phyloP scores from a whole-genome alignment of 345 rosid genomes.

The Sapria himalayana region DNA sequence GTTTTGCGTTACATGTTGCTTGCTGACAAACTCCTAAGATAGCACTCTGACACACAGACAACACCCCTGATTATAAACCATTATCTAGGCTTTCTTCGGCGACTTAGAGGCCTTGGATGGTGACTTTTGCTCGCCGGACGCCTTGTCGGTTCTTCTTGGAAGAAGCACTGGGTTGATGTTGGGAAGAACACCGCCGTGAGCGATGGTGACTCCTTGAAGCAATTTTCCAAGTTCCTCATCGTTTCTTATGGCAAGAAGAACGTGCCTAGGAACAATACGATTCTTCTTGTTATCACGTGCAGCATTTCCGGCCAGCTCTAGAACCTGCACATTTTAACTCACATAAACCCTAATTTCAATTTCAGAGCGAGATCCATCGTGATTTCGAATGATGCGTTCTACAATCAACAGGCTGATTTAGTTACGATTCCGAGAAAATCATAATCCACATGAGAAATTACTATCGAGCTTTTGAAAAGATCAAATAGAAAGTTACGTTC shows the following conservation, averaged over 20 bases:
- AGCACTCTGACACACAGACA: too few species aligned
- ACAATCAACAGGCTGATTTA: too few species aligned
- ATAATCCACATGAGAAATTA: too few species aligned
- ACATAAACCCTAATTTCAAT: too few species aligned
- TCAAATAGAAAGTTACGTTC: too few species aligned
- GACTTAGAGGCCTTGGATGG: conserved; percentile 51
- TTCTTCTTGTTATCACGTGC: conserved; percentile 62
- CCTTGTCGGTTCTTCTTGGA: conserved; percentile 35
- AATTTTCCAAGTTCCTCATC: conserved; percentile 56
- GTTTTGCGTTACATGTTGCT: too few species aligned
- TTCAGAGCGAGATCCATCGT: too few species aligned
- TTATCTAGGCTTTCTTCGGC: conserved; percentile 31
- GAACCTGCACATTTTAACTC: conserved; percentile 35
- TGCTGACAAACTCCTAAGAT: too few species aligned
- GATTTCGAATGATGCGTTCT: too few species aligned
- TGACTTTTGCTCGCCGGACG: conserved; percentile 33
- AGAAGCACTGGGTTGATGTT: conserved; percentile 54
- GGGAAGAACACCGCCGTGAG: conserved; percentile 64
- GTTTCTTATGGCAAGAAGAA: conserved; percentile 45
- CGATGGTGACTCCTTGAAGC: conserved; percentile 48
- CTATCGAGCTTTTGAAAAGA: too few species aligned
- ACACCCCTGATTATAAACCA: too few species aligned
- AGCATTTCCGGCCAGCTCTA: conserved; percentile 59
- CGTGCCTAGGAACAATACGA: conserved; percentile 47
- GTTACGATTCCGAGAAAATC: too few species aligned